Evolutionary conservation across 2,329 filamentous ascomycete genomes (phyloP).

Genomic region (Colletotrichum higginsianum): DNA sequence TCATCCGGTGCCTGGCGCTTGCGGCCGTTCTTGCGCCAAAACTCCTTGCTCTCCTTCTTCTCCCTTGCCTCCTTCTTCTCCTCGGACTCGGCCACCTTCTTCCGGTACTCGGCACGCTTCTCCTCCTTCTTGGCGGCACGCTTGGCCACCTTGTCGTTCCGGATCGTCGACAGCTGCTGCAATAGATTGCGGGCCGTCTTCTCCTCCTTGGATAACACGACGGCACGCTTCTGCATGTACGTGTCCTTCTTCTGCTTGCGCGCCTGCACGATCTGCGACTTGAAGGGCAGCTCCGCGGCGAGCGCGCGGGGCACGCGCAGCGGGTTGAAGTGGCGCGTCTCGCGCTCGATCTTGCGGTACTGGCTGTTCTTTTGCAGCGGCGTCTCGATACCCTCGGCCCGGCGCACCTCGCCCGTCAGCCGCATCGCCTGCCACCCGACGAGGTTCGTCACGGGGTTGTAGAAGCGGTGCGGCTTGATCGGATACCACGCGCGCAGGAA

Average conservation of each 20-base stretch:
- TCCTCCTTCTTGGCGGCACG: slow-evolving; percentile 89
- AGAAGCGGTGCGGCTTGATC: slow-evolving; percentile 94
- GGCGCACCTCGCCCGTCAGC: slow-evolving; percentile 91
- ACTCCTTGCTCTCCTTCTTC: slow-evolving; percentile 93
- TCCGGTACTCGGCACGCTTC: slow-evolving; percentile 82
- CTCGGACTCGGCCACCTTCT: slow-evolving; percentile 84
- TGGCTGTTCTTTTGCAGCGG: slow-evolving; percentile 87
- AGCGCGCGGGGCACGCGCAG: slow-evolving; percentile 84
- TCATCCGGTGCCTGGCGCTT: slow-evolving; percentile 66
- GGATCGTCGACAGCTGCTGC: slow-evolving; percentile 91
- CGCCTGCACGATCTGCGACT: slow-evolving; percentile 88
- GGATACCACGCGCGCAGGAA: slow-evolving; percentile 98
- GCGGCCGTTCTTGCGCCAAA: slow-evolving; percentile 91
- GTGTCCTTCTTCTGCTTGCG: slow-evolving; percentile 85
- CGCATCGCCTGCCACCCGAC: slow-evolving; percentile 96
- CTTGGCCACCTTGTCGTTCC: slow-evolving; percentile 92
- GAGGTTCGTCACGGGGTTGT: slow-evolving; percentile 95
- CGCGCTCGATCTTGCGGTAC: slow-evolving; percentile 80
- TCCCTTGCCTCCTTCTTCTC: slow-evolving; percentile 91
- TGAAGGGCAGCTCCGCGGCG: slow-evolving; percentile 90
- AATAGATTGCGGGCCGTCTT: slow-evolving; percentile 89
- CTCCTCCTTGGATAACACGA: slow-evolving; percentile 89
- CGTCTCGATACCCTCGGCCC: slow-evolving; percentile 80
- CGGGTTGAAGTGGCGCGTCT: slow-evolving; percentile 82
- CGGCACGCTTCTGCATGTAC: slow-evolving; percentile 95